Conservation (phyloP, 2,329 filamentous ascomycete genomes). For the Cercospora sp. region DNA sequence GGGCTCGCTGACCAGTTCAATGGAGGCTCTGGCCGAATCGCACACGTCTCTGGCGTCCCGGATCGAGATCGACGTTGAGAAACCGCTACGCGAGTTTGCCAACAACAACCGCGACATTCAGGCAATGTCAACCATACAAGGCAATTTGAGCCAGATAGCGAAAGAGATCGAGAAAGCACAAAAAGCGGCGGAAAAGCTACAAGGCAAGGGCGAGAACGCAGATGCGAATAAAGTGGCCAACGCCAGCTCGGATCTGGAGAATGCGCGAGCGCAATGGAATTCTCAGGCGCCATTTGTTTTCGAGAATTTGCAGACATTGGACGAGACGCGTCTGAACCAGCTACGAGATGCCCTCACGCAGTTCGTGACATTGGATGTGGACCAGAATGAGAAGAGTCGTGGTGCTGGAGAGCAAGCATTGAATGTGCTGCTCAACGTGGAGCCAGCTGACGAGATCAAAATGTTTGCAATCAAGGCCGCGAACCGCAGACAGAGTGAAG, state of each 20-base stretch:
- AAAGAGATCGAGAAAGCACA: conserved; percentile 83
- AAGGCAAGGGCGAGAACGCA: conserved; percentile 73
- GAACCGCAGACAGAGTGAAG: conserved; percentile 33
- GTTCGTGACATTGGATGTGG: conserved; percentile 87
- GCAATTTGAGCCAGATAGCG: conserved; percentile 76
- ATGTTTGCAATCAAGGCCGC: conserved; percentile 58
- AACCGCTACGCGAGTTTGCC: conserved; percentile 74
- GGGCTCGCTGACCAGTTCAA: conserved; percentile 79
- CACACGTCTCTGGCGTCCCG: conserved; percentile 78
- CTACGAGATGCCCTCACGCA: conserved; percentile 89
- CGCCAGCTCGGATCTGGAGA: conserved; percentile 71
- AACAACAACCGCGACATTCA: conserved; percentile 72
- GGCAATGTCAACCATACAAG: conserved; percentile 76
- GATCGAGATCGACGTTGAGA: conserved; percentile 86
- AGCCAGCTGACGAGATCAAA: conserved; percentile 83
- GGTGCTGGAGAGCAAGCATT: conserved; percentile 76
- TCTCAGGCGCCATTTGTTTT: conserved; percentile 93
- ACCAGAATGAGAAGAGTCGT: conserved; percentile 76
- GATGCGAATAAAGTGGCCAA: conserved; percentile 75
- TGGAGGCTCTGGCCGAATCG: conserved; percentile 77
- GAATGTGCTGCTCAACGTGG: conserved; percentile 79
- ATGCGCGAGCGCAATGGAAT: conserved; percentile 83
- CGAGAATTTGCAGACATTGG: conserved; percentile 85
- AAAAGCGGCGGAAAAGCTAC: conserved; percentile 81
- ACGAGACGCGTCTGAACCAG: conserved; percentile 86